Conservation (phyloP, 2,329 filamentous ascomycete genomes). For the Metarhizium album region DNA sequence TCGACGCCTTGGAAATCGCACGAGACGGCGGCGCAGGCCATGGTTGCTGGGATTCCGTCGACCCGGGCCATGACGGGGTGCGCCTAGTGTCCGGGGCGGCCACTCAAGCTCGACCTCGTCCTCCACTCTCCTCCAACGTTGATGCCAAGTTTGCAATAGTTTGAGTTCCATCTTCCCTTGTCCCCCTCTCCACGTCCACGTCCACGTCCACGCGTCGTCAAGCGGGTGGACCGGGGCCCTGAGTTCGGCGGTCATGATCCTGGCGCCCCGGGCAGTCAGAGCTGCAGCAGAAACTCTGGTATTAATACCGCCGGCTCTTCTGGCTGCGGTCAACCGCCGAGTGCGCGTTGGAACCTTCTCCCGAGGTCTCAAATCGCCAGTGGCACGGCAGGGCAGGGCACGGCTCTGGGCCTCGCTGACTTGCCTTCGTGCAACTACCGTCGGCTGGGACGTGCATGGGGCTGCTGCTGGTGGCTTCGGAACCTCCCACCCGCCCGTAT, state of each 20-base stretch:
- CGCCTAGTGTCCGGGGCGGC: neutral
- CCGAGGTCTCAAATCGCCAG: neutral
- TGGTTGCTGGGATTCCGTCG: neutral
- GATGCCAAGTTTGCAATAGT: neutral
- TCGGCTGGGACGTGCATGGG: slow-evolving; percentile 3
- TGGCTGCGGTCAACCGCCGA: neutral
- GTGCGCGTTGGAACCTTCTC: neutral
- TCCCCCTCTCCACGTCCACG: neutral
- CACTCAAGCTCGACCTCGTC: neutral
- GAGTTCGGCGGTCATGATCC: neutral
- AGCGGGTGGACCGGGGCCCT: slow-evolving; percentile 1
- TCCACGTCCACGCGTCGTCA: neutral
- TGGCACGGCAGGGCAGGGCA: slow-evolving; percentile 1
- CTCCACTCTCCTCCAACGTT: neutral
- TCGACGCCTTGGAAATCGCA: neutral
- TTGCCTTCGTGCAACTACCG: slow-evolving; percentile 3
- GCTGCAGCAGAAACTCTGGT: neutral
- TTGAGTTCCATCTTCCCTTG: neutral
- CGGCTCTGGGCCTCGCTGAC: neutral
- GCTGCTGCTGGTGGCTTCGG: slow-evolving; percentile 1
- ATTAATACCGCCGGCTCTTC: too few relatives aligned
- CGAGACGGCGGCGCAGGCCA: neutral
- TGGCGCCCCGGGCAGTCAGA: neutral
- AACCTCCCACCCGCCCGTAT: slow-evolving; percentile 1
- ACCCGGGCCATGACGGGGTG: neutral